Evolutionary conservation across 805 yeast genomes (phyloP).

Genomic region (Blastobotrys muscicola): DNA sequence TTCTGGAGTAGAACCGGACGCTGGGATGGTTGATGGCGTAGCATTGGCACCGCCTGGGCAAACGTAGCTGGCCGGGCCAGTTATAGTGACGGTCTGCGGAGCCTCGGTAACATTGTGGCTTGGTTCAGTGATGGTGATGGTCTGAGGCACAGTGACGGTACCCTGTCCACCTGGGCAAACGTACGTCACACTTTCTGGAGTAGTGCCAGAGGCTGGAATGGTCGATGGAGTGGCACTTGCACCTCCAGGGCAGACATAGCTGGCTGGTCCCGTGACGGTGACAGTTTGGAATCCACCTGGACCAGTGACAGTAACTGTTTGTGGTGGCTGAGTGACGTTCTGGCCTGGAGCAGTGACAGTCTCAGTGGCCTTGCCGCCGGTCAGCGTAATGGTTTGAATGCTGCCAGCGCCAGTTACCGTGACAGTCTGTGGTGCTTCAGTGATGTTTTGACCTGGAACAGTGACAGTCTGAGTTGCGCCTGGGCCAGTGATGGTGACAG

Average conservation of each 20-base stretch:
- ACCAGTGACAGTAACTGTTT: conserved; percentile 6
- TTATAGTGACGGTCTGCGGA: conserved; percentile 6
- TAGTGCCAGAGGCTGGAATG: too few relatives aligned
- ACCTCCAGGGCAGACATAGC: too few relatives aligned
- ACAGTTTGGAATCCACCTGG: background rate
- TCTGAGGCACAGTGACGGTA: background rate
- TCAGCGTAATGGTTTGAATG: background rate
- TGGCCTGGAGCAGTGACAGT: conserved; percentile 8
- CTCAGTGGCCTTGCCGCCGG: conserved; percentile 1
- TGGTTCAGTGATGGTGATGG: background rate
- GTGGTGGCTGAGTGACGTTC: conserved; percentile 6
- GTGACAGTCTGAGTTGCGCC: conserved; percentile 10
- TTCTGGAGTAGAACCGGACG: too few relatives aligned
- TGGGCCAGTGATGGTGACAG: conserved; percentile 14
- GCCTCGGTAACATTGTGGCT: conserved; percentile 7
- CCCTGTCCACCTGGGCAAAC: background rate
- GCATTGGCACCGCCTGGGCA: too few relatives aligned
- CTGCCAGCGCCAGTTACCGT: too few relatives aligned
- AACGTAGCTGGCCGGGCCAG: background rate
- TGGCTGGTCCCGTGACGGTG: background rate
- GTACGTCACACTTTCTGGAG: too few relatives aligned
- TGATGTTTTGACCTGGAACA: conserved; percentile 4
- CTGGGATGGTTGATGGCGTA: too few relatives aligned
- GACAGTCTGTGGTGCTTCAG: background rate
- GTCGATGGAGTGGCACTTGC: too few relatives aligned